phyloP scores from a whole-genome alignment of 768 basidiomycete species.

The Collybia mongolica region DNA sequence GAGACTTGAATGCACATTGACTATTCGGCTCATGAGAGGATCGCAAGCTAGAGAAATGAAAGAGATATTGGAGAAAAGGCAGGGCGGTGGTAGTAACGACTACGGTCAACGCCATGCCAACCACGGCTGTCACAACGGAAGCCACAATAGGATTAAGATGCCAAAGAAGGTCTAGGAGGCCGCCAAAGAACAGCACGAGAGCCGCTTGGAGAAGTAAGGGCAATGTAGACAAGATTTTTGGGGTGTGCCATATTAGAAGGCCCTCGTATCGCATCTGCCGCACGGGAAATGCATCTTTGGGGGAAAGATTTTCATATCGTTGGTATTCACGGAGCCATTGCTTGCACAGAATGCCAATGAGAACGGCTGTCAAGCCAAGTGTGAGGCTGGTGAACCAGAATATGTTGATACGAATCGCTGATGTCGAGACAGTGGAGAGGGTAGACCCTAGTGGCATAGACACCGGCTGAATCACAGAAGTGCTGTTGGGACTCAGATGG shows the following conservation, averaged over 20 bases:
- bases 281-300: slow-evolving; percentile 9
- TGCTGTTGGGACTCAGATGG: neutral
- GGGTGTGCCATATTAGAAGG: slow-evolving; percentile 16
- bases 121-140: slow-evolving; percentile 3
- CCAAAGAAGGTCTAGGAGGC: slow-evolving; percentile 18
- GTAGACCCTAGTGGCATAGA: too few relatives aligned
- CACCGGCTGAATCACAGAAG: neutral
- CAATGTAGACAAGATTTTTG: slow-evolving; percentile 13
- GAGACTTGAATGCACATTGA: slow-evolving; percentile 13
- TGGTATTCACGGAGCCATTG: slow-evolving; percentile 11
- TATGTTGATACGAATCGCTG: slow-evolving; percentile 23
- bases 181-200: slow-evolving; percentile 20
- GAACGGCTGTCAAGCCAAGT: slow-evolving; percentile 22
- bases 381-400: slow-evolving; percentile 29
- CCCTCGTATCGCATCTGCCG: slow-evolving; percentile 17
- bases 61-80: slow-evolving; percentile 9
- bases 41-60: neutral
- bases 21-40: neutral
- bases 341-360: slow-evolving; percentile 20
- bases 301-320: slow-evolving; percentile 4
- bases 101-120: slow-evolving; percentile 6
- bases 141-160: slow-evolving; percentile 11
- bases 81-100: slow-evolving; percentile 7
- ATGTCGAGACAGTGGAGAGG: slow-evolving; percentile 10
- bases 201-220: slow-evolving; percentile 20